phyloP scores from a whole-genome alignment of 495 filamentous ascomycete genomes.

The Aspergillus diversus region DNA sequence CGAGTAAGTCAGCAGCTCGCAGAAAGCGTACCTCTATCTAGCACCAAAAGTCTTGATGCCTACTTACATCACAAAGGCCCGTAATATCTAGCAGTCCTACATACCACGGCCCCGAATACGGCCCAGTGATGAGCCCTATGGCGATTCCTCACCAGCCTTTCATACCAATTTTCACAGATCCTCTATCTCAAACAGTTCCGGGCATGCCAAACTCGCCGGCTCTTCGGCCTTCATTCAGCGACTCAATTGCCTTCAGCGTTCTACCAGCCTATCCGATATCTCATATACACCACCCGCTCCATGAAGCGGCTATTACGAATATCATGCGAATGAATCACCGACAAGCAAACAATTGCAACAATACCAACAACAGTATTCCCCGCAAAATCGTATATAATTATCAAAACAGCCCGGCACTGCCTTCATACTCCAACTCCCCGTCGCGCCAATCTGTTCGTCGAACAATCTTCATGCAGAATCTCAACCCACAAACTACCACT shows the following conservation, averaged over 20 bases:
- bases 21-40: background rate
- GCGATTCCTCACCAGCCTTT: constrained; percentile 32
- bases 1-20: constrained; percentile 34
- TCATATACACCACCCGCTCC: constrained; percentile 26
- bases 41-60: background rate
- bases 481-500: constrained; percentile 29
- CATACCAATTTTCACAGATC: constrained; percentile 40
- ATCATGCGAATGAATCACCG: constrained; percentile 12
- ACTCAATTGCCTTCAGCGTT: constrained; percentile 36
- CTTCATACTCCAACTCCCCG: constrained; percentile 8
- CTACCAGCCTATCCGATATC: constrained; percentile 39
- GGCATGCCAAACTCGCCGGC: constrained; percentile 38
- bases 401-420: constrained; percentile 8
- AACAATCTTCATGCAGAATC: constrained; percentile 36
- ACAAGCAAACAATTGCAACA: constrained; percentile 5
- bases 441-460: constrained; percentile 22
- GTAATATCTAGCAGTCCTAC: constrained; percentile 31
- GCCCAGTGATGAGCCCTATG: constrained; percentile 33
- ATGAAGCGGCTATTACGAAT: constrained; percentile 18
- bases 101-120: constrained; percentile 37
- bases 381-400: constrained; percentile 20
- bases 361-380: constrained; percentile 7
- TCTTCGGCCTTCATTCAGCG: constrained; percentile 35
- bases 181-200: constrained; percentile 29
- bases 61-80: constrained; percentile 25